Evolutionary conservation across 2,329 filamentous ascomycete genomes (phyloP).

Genomic region (Chalara sp.): DNA sequence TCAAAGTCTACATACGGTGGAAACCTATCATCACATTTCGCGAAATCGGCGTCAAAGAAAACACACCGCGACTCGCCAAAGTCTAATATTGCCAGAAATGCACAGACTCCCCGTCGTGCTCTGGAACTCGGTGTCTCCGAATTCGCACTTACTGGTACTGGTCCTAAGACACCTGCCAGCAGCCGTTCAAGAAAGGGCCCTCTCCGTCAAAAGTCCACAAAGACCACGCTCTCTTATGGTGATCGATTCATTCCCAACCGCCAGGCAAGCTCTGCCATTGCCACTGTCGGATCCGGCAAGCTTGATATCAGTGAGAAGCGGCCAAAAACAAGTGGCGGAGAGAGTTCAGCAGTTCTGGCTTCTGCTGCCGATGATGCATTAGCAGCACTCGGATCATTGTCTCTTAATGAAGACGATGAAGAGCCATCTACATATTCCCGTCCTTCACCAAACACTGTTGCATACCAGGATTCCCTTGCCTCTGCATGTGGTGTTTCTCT

Average conservation of each 20-base stretch:
- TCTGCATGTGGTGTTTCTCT: constrained; percentile 87
- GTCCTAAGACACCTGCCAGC: constrained; percentile 56
- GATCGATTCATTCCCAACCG: constrained; percentile 98
- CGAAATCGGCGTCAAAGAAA: constrained; percentile 59
- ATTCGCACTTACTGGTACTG: constrained; percentile 83
- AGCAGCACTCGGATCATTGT: constrained; percentile 73
- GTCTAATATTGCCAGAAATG: constrained; percentile 80
- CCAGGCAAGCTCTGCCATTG: constrained; percentile 78
- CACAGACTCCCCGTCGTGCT: constrained; percentile 70
- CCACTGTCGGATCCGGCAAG: constrained; percentile 77
- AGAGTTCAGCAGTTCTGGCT: constrained; percentile 70
- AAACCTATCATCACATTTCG: constrained; percentile 73
- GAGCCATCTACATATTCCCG: constrained; percentile 63
- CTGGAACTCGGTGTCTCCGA: constrained; percentile 90
- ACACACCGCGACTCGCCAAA: constrained; percentile 84
- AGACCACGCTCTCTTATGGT: constrained; percentile 74
- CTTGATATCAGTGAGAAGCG: constrained; percentile 65
- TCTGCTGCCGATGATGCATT: constrained; percentile 67
- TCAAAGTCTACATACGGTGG: constrained; percentile 73
- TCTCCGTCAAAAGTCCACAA: constrained; percentile 49
- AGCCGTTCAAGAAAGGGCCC: constrained; percentile 48
- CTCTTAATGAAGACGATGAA: constrained; percentile 60
- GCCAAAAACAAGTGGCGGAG: constrained; percentile 62
- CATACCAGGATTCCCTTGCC: constrained; percentile 87
- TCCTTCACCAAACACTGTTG: constrained; percentile 78